Conservation (phyloP, 75 land plant genomes). For the Larix kaempferi region DNA sequence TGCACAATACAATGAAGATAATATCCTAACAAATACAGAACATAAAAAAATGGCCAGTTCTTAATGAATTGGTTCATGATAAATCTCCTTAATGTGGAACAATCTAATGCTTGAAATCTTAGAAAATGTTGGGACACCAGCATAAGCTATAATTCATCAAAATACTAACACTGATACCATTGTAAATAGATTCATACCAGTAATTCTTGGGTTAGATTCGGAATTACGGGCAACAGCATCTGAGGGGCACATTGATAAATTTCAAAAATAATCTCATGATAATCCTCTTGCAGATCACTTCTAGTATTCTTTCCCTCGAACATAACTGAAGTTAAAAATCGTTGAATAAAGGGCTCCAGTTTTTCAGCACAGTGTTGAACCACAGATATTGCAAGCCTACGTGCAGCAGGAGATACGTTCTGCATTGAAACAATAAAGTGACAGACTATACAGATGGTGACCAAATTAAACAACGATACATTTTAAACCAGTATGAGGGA, state of each 20-base stretch:
- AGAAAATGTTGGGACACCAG: background rate
- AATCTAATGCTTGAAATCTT: slow-evolving; percentile 1
- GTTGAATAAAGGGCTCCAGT: slow-evolving; percentile 61
- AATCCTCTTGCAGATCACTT: slow-evolving; percentile 52
- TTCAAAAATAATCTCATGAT: slow-evolving; percentile 78
- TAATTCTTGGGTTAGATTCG: slow-evolving; percentile 73
- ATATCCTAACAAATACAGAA: background rate
- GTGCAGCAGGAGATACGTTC: slow-evolving; percentile 55
- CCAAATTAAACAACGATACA: background rate
- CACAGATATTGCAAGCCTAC: slow-evolving; percentile 66
- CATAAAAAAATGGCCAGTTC: background rate
- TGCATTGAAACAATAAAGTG: slow-evolving; percentile 18
- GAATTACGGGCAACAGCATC: slow-evolving; percentile 74
- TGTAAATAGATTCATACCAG: slow-evolving; percentile 40
- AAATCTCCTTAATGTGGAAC: slow-evolving; percentile 2
- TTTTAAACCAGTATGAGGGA: background rate
- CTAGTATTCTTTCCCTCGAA: slow-evolving; percentile 46
- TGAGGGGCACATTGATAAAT: slow-evolving; percentile 73
- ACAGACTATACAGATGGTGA: background rate
- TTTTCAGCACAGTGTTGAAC: slow-evolving; percentile 60
- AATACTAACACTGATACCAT: background rate
- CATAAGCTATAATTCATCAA: background rate
- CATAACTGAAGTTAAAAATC: slow-evolving; percentile 67
- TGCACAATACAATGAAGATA: background rate
- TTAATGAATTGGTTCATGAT: background rate